Conservation (phyloP, 2,329 filamentous ascomycete genomes). For the Trichoderma sp. region DNA sequence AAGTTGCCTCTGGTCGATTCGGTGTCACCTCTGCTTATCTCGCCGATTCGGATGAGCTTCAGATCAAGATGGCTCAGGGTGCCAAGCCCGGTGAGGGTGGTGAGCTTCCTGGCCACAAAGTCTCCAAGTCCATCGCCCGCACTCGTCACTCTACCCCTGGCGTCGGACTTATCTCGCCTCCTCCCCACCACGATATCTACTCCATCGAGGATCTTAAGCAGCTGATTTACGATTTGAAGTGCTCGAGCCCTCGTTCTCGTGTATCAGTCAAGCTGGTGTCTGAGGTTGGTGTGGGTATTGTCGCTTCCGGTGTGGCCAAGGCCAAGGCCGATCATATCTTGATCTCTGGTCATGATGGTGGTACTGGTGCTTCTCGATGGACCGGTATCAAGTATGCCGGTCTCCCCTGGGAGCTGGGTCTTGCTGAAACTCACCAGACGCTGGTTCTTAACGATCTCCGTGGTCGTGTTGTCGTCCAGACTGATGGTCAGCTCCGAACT, state of each 20-base stretch:
- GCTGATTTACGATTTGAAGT: slow-evolving; percentile 96
- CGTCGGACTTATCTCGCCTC: slow-evolving; percentile 93
- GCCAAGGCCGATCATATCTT: slow-evolving; percentile 96
- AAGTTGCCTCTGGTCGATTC: slow-evolving; percentile 93
- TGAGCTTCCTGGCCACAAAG: slow-evolving; percentile 96
- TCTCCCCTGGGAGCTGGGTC: slow-evolving; percentile 93
- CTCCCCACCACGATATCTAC: slow-evolving; percentile 97
- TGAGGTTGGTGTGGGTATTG: slow-evolving; percentile 95
- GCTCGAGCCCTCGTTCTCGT: slow-evolving; percentile 87
- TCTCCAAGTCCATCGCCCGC: slow-evolving; percentile 89
- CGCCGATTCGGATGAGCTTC: slow-evolving; percentile 91
- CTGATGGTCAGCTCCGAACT: slow-evolving; percentile 90
- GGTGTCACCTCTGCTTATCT: slow-evolving; percentile 95
- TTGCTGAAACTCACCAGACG: slow-evolving; percentile 96
- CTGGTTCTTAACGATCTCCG: slow-evolving; percentile 93
- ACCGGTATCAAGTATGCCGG: slow-evolving; percentile 98
- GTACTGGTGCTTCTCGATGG: slow-evolving; percentile 95
- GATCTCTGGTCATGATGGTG: slow-evolving; percentile 95
- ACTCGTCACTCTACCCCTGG: slow-evolving; percentile 96
- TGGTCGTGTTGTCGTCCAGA: slow-evolving; percentile 94
- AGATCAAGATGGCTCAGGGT: slow-evolving; percentile 99
- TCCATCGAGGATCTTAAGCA: slow-evolving; percentile 98
- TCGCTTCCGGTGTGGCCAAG: slow-evolving; percentile 96
- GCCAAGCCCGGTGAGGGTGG: slow-evolving; percentile 97
- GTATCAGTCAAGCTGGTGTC: slow-evolving; percentile 98